Evolutionary conservation across 208 protist genomes (phyloP), one percentile per base, ranked within the genome.

Genomic region (Leishmania major): DNA sequence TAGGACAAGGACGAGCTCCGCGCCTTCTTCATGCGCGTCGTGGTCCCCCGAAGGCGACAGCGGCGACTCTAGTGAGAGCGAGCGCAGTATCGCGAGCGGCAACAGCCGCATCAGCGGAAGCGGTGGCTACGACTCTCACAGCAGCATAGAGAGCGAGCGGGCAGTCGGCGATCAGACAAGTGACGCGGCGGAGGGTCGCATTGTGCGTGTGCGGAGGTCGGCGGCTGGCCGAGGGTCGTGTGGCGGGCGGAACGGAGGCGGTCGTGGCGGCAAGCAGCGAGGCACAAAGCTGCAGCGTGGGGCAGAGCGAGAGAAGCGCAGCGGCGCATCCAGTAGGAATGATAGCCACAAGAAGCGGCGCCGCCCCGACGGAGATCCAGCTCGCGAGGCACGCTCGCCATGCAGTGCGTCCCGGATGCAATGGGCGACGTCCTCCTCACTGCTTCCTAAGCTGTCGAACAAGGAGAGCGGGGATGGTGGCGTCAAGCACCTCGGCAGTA

Each of bases 341-440:
- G 45, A 13, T 37, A 1, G 28, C 22, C 51, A 51, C n/a, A 62
- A 45, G n/a, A 35, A 17, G 51, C 31, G 8, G 3, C 35, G 51
- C 47, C 47, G 11, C 51, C 73, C n/a, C n/a, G 51, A 45, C 31
- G 37, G 53, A 35, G 73, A 45, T 28, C 19, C 35, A 28, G 13
- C 51, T 4, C 25, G 35, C 49, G 31, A 22, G 31, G 51, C 31
- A 22, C 35, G 35, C 8, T 59, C 53, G 15, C 51, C 43, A 47
- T 13, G 11, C 40, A 31, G 51, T 53, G 25, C 75, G 40, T 25
- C 74, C 7, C 6, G 13, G 22, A 67, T 22, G 7, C 69, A 76
- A 57, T 74, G 71, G 69, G 57, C 59, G 1, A 69, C 82, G 31
- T 85, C 82, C 15, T 85, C 82, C 25, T 59, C 70, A 11, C 71